phyloP scores from a whole-genome alignment of 176 grass and related monocot genomes.

The Lolium rigidum region DNA sequence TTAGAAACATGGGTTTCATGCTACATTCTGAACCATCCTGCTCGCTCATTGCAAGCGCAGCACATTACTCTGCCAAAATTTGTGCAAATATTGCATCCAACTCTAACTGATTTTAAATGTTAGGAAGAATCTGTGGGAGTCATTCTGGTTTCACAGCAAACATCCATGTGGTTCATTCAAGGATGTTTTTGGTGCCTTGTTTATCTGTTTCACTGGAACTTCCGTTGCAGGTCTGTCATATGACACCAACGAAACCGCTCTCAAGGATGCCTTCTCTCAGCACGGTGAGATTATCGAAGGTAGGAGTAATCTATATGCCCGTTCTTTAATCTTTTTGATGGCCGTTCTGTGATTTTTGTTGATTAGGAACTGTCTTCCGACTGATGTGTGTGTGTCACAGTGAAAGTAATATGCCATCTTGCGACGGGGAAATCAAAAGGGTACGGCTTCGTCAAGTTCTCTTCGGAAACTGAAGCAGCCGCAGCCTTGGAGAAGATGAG shows the following conservation, averaged over 20 bases:
- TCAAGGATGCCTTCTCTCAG: constrained; percentile 61
- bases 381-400: constrained; percentile 7
- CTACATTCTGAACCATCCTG: not conserved
- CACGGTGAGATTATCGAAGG: constrained; percentile 52
- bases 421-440: constrained; percentile 53
- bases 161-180: no score
- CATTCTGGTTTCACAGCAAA: no score
- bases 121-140: not conserved
- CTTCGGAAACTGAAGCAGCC: constrained; percentile 33
- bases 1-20: not conserved
- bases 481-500: constrained; percentile 50
- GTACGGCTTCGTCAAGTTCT: constrained; percentile 58
- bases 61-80: not conserved
- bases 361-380: not conserved
- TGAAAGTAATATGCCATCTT: constrained; percentile 63
- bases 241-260: constrained; percentile 63
- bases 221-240: constrained; percentile 50
- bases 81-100: not conserved
- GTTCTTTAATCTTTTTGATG: not conserved
- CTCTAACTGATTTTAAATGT: no score
- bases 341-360: not conserved
- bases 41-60: no score
- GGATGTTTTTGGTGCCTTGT: not conserved
- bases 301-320: not conserved
- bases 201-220: not conserved